Evolutionary conservation across 257 asterid species (phyloP).

Genomic region (Solanum habrochaites): DNA sequence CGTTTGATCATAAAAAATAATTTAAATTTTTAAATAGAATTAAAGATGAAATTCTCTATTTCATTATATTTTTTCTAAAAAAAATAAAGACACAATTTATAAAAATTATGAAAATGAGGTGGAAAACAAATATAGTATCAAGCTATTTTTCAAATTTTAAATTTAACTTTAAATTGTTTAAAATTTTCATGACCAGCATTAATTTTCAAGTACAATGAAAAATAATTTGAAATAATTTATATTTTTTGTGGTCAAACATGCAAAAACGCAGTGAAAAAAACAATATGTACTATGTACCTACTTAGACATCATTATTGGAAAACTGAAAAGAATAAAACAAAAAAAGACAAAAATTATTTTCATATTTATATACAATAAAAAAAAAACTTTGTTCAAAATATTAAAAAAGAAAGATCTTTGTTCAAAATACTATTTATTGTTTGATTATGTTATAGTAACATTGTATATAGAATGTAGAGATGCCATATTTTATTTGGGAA

Average conservation of each 20-base stretch:
- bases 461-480: neutral
- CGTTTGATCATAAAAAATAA: no score
- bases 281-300: neutral
- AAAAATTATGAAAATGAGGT: neutral
- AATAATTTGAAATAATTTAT: no score
- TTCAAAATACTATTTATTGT: neutral
- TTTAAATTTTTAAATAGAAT: no score
- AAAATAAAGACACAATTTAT: no score
- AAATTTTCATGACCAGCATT: no score
- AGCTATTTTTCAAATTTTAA: no score
- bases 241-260: neutral
- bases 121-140: no score
- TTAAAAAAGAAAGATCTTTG: neutral
- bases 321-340: neutral
- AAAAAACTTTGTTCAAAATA: neutral
- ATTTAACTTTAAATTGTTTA: no score
- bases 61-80: no score
- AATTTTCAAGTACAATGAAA: no score
- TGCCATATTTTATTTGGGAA: no score
- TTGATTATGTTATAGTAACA: neutral
- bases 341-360: neutral
- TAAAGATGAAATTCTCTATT: no score
- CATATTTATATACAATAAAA: neutral
- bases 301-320: neutral
- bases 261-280: neutral